Base-by-base conservation (phyloP, 2,329 filamentous ascomycete genomes). In the Didymosphaeria variabile region DNA sequence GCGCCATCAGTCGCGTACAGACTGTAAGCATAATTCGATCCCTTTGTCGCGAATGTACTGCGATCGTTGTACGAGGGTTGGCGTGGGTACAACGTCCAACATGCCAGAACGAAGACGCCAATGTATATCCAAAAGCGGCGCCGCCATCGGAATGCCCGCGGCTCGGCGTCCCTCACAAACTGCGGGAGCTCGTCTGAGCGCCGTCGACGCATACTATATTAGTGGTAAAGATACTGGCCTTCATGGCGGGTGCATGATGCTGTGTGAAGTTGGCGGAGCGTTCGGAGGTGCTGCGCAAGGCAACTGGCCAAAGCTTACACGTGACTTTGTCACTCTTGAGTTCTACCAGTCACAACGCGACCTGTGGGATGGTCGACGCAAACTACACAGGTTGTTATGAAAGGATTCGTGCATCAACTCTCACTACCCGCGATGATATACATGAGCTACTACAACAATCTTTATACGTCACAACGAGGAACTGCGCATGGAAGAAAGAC, bases 1-100 rank as follows among this genome's bases (percentile, higher is more conserved):
- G 77, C 72, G 56, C 71, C 72, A 60, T 81, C 77, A 8, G 79
- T 82, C 44, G 78, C 79, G 65, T 81, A 82, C 45, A 80, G 72
- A 36, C 75, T 78, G 64, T 82, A 82, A 17, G 81, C 81, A 60
- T 73, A 81, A 23, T 70, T 71, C 8, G 66, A 73, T 79, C 79
- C 81, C 57, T 79, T 75, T 59, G 81, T 58, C 17, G 31, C 60
- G 17, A 57, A 44, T 8, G 36, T 57, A 21, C 65, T 62, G 23
- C 60, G 58, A 21, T 61, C 58, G 49, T 62, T 38, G 23, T 57
- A 19, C 9, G 19, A 21, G 21, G 51, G 36, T 31, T 58, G 58
- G 55, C 62, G 57, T 34, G 71, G 69, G 52, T 71, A 71, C 52
- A 72, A 49, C 36, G 74, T 34, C 70, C 71, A 77, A 63, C 68